Base-by-base conservation (phyloP, 2,329 filamentous ascomycete genomes). In the Herpotrichia juniperi region DNA sequence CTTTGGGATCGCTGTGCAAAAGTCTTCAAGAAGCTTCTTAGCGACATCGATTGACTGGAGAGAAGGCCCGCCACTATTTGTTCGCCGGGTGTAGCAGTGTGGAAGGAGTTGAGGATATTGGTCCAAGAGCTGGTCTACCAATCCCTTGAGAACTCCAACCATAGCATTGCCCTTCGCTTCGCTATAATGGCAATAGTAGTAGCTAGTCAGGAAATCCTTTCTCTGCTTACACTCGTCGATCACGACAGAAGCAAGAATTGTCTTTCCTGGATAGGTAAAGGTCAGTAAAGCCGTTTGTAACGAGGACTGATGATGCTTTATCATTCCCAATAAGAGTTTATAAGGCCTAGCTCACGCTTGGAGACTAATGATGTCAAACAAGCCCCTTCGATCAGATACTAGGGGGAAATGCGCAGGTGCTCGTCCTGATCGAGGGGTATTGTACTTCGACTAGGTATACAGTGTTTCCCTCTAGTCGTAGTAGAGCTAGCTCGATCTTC, bases 211-310 rank as follows among this genome's bases (percentile, higher is more conserved):
- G 24, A 46, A 58, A 1, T 45, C 49, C 1, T 6, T 22, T 12
- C 30, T 53, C 12, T 37, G 16, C 31, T 45, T 50, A 22, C 61
- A 63, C 25, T 59, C 49, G 9, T 67, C 64, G 4, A 67, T 54
- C 6, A 68, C 54, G 2, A 55, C 50, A 26, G 66, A 69, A 1
- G 65, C 59, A 10, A 69, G 58, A 12, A 69, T 57, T 0, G 63
- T 69, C 45, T 69, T 67, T 1, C 63, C 64, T 69, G 19, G 11
- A 12, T 6, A n/a, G 7, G 16, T 14, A 30, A 17, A 2, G 5
- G 22, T 35, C 16, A 35, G 32, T n/a, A n/a, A n/a, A 19, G 7
- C 7, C 16, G 16, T n/a, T 35, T 35, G 28, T 31, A n/a, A n/a
- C n/a, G n/a, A n/a, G n/a, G n/a, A n/a, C n/a, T n/a, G n/a, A n/a